Evolutionary conservation across 176 grass and related monocot genomes (phyloP), one percentile per base, ranked within the genome.

Genomic region (Lolium rigidum): DNA sequence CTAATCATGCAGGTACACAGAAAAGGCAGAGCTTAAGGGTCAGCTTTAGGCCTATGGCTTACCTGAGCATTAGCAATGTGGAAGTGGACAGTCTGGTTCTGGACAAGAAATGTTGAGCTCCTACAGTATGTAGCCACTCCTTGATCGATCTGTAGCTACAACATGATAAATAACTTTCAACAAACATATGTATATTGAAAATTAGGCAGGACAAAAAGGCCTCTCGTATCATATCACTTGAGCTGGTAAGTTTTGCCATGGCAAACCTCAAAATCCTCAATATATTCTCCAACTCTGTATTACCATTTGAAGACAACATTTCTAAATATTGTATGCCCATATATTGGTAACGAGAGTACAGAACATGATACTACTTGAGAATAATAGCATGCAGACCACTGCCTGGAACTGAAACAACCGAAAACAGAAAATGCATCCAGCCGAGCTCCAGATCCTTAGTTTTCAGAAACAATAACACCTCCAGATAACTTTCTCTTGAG

Each of bases 51-150:
- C 22, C 71, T 74, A 74, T 26, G 50, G 46, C 71, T 51, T 74
- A 75, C 46, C 71, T 78, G 76, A 41, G 18, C 76, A 82, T 82
- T 82, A 69, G 65, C 65, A 70, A 65, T n/a, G 10, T 72, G 80
- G 49, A 58, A 35, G 49, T 46, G 21, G 37, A 54, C 61, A 79
- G 41, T 79, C 6, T 43, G n/a, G 39, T 25, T 61, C 38, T 57
- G 13, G 35, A 57, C 8, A 57, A 17, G 13, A 25, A 43, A 58
- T 44, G 51, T 57, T 35, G 12, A 56, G 18, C 56, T 60, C 52
- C 21, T 46, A 56, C 56, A 4, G 31, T 35, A 13, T 49, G 44
- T 60, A 46, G 20, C 18, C 10, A 35, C 26, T 41, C 31, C 20
- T 51, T 82, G 80, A 57, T 25, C 16, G 54, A 28, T 28, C 52